Evolutionary conservation across 2,329 filamentous ascomycete genomes (phyloP).

Genomic region (Neonectria faginata): DNA sequence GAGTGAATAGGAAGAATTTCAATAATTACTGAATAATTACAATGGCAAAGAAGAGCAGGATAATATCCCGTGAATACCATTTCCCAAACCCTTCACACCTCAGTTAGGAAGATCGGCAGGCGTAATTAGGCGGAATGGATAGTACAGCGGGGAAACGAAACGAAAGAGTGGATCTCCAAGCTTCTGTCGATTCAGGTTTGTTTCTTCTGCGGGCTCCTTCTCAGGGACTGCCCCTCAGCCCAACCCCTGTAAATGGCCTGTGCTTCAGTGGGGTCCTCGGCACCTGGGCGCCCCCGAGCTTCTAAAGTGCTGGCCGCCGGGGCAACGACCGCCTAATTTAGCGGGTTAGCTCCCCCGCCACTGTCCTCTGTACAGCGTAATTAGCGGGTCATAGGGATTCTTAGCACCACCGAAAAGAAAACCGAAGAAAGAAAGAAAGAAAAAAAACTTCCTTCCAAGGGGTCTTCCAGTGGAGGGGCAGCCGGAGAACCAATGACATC

Average conservation of each 20-base stretch:
- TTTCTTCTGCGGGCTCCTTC: background rate
- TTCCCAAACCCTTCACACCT: background rate
- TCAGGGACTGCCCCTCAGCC: conserved; percentile 1
- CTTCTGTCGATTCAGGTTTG: background rate
- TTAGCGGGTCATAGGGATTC: conserved; percentile 8
- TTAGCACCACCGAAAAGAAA: conserved; percentile 7
- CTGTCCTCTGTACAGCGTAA: conserved; percentile 3
- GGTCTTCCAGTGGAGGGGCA: conserved; percentile 34
- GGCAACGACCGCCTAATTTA: conserved; percentile 9
- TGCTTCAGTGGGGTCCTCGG: conserved; percentile 30
- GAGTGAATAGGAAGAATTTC: background rate
- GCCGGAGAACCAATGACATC: conserved; percentile 45
- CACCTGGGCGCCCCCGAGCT: conserved; percentile 23
- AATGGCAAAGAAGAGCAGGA: background rate
- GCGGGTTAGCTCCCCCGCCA: conserved; percentile 11
- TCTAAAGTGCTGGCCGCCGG: conserved; percentile 30
- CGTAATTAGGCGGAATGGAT: background rate
- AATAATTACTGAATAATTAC: background rate
- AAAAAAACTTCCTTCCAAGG: conserved; percentile 32
- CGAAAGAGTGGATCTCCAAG: conserved; percentile 4
- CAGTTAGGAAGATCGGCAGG: background rate
- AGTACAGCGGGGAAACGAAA: background rate
- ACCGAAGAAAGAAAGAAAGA: conserved; percentile 27
- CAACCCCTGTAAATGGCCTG: conserved; percentile 34
- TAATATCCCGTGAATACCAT: background rate